Percentiles rank a stretch among this genome's conserved stretches.
phyloP scores from a whole-genome alignment of 129 eudicot genomes.

The Centaurea solstitialis region DNA sequence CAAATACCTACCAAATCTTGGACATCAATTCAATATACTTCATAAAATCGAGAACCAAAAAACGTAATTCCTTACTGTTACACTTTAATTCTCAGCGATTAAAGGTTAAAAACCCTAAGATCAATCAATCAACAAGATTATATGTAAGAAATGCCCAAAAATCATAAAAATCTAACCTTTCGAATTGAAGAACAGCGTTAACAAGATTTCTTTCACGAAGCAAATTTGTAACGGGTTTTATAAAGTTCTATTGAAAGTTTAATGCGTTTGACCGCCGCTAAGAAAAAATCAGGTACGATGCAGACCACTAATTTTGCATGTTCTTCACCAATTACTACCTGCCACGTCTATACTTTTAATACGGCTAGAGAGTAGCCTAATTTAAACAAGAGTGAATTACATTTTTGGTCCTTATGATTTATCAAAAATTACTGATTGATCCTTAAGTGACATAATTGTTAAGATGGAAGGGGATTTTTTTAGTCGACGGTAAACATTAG shows the following conservation, averaged over 20 bases:
- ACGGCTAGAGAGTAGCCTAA: neutral
- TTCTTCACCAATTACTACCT: neutral
- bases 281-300: neutral
- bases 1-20: neutral
- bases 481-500: too few species aligned
- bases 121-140: neutral
- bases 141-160: neutral
- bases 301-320: neutral
- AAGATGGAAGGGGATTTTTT: too few species aligned
- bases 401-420: neutral
- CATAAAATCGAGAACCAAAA: neutral
- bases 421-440: neutral
- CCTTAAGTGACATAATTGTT: too few species aligned
- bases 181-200: neutral
- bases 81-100: neutral
- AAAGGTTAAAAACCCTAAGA: neutral
- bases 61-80: neutral
- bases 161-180: neutral
- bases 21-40: neutral
- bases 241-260: too few species aligned
- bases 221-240: too few species aligned
- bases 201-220: neutral
- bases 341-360: neutral
- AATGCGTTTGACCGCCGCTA: constrained; percentile 30
- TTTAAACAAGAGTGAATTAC: neutral